phyloP scores from a whole-genome alignment of 2,329 filamentous ascomycete genomes.

The Penicillium sclerotiorum region DNA sequence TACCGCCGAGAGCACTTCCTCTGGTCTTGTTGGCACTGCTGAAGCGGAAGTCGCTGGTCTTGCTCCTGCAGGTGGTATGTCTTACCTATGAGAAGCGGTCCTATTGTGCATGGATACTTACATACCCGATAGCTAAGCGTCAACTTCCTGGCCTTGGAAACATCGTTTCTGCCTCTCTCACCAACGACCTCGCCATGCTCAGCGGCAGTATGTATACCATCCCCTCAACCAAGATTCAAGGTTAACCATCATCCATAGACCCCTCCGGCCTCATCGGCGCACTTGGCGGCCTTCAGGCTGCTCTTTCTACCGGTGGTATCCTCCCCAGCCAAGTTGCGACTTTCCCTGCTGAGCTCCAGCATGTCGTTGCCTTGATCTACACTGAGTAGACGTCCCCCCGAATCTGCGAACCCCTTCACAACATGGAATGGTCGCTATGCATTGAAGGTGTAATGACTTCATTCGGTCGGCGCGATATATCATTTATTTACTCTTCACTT shows the following conservation, averaged over 20 bases:
- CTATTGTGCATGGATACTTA: neutral
- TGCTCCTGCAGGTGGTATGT: too few relatives aligned
- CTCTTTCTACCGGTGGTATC: conserved; percentile 16
- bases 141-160: conserved; percentile 1
- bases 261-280: conserved; percentile 15
- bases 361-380: conserved; percentile 17
- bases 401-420: neutral
- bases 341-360: conserved; percentile 16
- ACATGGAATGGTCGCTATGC: neutral
- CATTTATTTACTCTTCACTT: conserved; percentile 1
- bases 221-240: neutral
- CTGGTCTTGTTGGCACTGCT: conserved; percentile 11
- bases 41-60: conserved; percentile 9
- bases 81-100: too few relatives aligned
- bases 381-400: conserved; percentile 5
- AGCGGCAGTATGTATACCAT: conserved; percentile 21
- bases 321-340: conserved; percentile 14
- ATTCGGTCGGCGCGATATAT: conserved; percentile 1
- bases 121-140: neutral
- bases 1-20: conserved; percentile 14
- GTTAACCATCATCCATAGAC: conserved; percentile 10
- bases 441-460: conserved; percentile 17
- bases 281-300: conserved; percentile 17
- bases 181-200: conserved; percentile 10
- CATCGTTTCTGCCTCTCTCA: neutral